Evolutionary conservation across 495 filamentous ascomycete species (phyloP), one percentile per base, ranked within the genome.

Genomic region (Penicillium silybi): DNA sequence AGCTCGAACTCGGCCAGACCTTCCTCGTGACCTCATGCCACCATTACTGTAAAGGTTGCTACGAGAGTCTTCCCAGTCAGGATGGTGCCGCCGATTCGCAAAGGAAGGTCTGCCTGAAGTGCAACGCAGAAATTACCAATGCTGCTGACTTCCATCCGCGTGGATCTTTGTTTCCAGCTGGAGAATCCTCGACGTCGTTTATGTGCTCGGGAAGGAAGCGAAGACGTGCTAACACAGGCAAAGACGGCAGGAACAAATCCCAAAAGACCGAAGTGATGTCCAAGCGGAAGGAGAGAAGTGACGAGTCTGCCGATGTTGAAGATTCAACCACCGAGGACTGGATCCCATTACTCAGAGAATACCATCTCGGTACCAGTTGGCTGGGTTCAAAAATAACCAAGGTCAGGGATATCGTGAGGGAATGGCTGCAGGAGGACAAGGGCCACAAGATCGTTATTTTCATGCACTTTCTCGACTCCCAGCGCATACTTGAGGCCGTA

Each of bases 41-140:
- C 41, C 44, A 78, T 1, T 79, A 76, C 42, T 83, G 79, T 56
- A 27, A 63, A 8, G 64, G 64, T 9, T 81, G 80, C 53, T 71
- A 76, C 15, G 15, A 51, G 0, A 27, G 22, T n/a, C 46, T 76
- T n/a, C 18, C 41, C 6, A 10, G 62, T 3, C 41, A 63, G 40
- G 56, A 64, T 7, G 59, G 61, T 13, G 10, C 4, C 29, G 8
- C 4, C 44, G 45, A 1, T 20, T 50, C 0, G 60, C 59, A 4
- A 37, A 47, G 11, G 58, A 53, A 54, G 0, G 3, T 54, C 0
- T 74, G 72, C 44, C 5, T 15, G 3, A 50, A 41, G 7, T 74
- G 71, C 25, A 22, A 39, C 0, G 1, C 2, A 0, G 0, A 26
- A 0, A 72, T 67, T 22, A 11, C 52, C 2, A 56, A 55, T 22